These are phyloP conservation scores for Narthecium ossifragum DNA, from an alignment of 106 monocot genomes.

Conservation along the genomic window DNA sequence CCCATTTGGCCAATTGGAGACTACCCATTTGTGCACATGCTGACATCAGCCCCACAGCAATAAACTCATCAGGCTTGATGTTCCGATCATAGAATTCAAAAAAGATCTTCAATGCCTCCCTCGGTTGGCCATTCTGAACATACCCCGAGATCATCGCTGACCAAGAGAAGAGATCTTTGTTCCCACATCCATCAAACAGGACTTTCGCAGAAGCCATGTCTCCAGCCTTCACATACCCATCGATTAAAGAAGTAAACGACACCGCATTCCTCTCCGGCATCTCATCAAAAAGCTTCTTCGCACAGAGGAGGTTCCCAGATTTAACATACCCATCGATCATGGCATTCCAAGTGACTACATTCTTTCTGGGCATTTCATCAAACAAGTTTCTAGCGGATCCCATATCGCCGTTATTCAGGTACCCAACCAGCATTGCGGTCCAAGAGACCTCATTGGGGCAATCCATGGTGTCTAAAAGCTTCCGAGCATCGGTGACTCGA, in stretches of 20 bases:
- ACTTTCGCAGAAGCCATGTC: conserved; percentile 50
- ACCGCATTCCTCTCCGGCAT: conserved; percentile 57
- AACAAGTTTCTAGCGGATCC: conserved; percentile 35
- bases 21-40: conserved; percentile 63
- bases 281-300: conserved; percentile 38
- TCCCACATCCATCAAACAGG: conserved; percentile 40
- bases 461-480: conserved; percentile 52
- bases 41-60: conserved; percentile 62
- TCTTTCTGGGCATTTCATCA: conserved; percentile 54
- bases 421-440: conserved; percentile 56
- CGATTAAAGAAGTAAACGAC: conserved; percentile 50
- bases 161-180: conserved; percentile 62
- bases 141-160: conserved; percentile 72
- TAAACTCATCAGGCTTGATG: conserved; percentile 46
- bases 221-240: conserved; percentile 62
- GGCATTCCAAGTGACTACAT: conserved; percentile 54
- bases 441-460: conserved; percentile 40
- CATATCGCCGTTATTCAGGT: conserved; percentile 23
- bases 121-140: conserved; percentile 47
- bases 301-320: conserved; percentile 40
- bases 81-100: conserved; percentile 34
- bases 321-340: conserved; percentile 72
- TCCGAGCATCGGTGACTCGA: conserved; percentile 21
- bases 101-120: conserved; percentile 57
- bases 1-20: conserved; percentile 44